Evolutionary conservation across 139 green algal genomes (phyloP), one percentile per base, ranked within the genome.

Genomic region (Tetradesmus obliquus): DNA sequence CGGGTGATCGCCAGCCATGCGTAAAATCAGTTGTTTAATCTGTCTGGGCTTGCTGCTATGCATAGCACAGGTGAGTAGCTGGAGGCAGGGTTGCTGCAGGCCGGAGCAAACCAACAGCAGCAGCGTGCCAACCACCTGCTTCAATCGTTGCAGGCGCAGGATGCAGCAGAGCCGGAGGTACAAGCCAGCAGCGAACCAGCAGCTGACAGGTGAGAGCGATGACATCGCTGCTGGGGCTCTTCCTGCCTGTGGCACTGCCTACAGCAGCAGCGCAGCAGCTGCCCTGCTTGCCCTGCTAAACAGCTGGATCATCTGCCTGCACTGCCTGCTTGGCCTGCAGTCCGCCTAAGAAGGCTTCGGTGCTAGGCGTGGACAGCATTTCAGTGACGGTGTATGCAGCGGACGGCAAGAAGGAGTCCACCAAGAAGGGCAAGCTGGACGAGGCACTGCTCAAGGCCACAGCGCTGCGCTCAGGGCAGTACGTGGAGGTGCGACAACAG

Each of bases 341-440:
- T 66, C 8, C 76, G 17, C 13, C 17, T 5, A 87, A 69, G 79
- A 20, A 79, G 32, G 17, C 87, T 0, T 17, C 54, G 12, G 54
- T 60, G 57, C 71, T 92, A 2, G 55, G 53, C 53, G 89, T 92
- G 3, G 66, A 57, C 54, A 32, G 4, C 19, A 20, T 88, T 5
- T n/a, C 66, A 10, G 89, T 32, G 22, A 20, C 62, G n/a, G 53
- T 92, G 15, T 85, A 79, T 51, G 7, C 89, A 13, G 66, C 62
- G 5, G 81, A 88, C 45, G 89, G 89, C 82, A 92, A 92, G 82
- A 88, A 84, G 82, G 32, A 79, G 82, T 84, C 82, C n/a, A 55
- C 19, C 66, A 92, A 89, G 54, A 12, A 82, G 66, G 82, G 62
- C 66, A 57, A 89, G 22, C 72, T 84, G 10, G 89, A 82, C 6